Conservation (phyloP, 2,329 filamentous ascomycete species). For the Colletotrichum somersetense region DNA sequence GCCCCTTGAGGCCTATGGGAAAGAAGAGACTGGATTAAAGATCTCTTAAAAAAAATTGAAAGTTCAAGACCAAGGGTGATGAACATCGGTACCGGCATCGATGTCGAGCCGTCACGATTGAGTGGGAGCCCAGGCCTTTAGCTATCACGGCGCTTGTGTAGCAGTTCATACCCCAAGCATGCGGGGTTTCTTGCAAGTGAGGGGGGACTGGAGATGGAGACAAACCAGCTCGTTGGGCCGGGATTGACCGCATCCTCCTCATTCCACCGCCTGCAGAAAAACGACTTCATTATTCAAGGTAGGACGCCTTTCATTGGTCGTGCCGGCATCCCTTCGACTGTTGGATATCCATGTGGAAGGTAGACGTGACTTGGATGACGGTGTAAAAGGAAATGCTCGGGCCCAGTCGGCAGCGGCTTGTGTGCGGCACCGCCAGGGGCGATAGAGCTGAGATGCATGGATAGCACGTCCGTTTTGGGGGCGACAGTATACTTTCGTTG, state of each 20-base stretch:
- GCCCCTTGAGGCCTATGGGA: background rate
- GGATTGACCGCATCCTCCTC: conserved; percentile 13
- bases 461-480: background rate
- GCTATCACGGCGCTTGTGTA: background rate
- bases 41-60: background rate
- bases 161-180: background rate
- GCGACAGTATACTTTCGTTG: background rate
- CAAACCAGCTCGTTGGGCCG: background rate
- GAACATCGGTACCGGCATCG: background rate
- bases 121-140: background rate
- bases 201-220: background rate
- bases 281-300: conserved; percentile 16
- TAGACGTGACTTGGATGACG: background rate
- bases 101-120: background rate
- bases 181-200: conserved; percentile 1
- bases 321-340: background rate
- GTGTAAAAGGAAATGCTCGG: background rate
- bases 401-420: conserved; percentile 13
- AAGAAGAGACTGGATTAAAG: conserved; percentile 15
- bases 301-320: conserved; percentile 20
- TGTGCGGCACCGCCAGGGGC: background rate
- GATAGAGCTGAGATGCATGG: background rate
- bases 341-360: conserved; percentile 7
- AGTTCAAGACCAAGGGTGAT: background rate
- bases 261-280: conserved; percentile 16